These are phyloP conservation scores for Diaporthe sp. DNA, from an alignment of 2,329 filamentous ascomycete species.

Conservation along the genomic window DNA sequence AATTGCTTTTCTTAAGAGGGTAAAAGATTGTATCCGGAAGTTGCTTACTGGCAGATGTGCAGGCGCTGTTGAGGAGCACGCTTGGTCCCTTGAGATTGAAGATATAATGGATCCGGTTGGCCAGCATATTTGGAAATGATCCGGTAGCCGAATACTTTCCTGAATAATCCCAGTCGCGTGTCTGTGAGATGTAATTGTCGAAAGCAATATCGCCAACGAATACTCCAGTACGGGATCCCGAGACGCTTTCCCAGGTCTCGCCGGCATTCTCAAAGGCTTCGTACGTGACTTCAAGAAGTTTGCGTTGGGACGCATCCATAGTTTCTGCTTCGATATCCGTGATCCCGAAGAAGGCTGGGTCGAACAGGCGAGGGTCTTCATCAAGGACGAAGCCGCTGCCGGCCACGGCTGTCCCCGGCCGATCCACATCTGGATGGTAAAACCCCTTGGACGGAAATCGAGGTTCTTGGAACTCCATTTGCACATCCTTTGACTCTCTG, in stretches of 20 bases:
- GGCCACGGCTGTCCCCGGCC: slow-evolving; percentile 42
- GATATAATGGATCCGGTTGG: slow-evolving; percentile 54
- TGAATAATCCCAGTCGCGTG: slow-evolving; percentile 6
- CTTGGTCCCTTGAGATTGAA: slow-evolving; percentile 55
- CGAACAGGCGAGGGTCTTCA: slow-evolving; percentile 49
- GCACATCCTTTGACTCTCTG: neutral
- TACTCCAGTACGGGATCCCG: slow-evolving; percentile 48
- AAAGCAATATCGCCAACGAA: slow-evolving; percentile 47
- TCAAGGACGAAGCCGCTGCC: slow-evolving; percentile 48
- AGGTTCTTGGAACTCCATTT: neutral
- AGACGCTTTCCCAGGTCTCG: slow-evolving; percentile 45
- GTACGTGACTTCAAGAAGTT: slow-evolving; percentile 55
- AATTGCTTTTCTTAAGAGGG: too few species aligned
- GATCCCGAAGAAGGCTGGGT: slow-evolving; percentile 57
- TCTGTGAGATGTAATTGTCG: neutral
- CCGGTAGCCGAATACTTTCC: slow-evolving; percentile 51
- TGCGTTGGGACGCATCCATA: slow-evolving; percentile 59
- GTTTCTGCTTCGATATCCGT: slow-evolving; percentile 53
- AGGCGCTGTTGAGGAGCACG: slow-evolving; percentile 58
- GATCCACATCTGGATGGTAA: slow-evolving; percentile 42
- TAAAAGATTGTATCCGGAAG: too few species aligned
- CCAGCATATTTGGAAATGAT: slow-evolving; percentile 52
- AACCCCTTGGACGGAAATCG: slow-evolving; percentile 46
- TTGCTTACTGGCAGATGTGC: slow-evolving; percentile 48
- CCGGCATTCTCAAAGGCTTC: slow-evolving; percentile 57